Percentiles rank a stretch among this genome's conserved stretches.
These are phyloP conservation scores for Drechslera avenae DNA, from an alignment of 2,329 filamentous ascomycete species.

Conservation along the genomic window DNA sequence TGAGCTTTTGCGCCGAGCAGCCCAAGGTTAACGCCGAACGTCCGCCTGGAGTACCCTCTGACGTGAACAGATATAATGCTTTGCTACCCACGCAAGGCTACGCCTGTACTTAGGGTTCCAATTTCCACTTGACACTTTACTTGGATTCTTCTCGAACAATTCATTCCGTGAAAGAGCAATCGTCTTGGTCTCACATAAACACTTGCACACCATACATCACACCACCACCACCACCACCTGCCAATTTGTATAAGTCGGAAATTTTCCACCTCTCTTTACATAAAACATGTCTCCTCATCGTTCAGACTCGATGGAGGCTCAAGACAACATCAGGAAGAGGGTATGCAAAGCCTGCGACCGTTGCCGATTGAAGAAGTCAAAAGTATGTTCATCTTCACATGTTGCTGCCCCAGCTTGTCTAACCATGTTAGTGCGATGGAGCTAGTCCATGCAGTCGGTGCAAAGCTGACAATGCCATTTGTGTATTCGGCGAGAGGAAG, in stretches of 20 bases:
- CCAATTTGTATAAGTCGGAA: background rate
- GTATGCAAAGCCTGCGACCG: conserved; percentile 71
- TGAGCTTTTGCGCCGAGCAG: conserved; percentile 23
- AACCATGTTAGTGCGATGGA: conserved; percentile 60
- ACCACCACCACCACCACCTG: background rate
- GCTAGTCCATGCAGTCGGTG: conserved; percentile 65
- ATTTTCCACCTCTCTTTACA: background rate
- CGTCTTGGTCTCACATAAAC: conserved; percentile 3
- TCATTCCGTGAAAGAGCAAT: conserved; percentile 9
- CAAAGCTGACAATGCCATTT: conserved; percentile 67
- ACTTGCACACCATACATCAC: conserved; percentile 3
- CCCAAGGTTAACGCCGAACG: conserved; percentile 42
- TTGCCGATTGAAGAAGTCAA: conserved; percentile 69
- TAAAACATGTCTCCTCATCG: conserved; percentile 42
- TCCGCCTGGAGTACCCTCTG: conserved; percentile 45
- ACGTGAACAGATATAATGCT: conserved; percentile 49
- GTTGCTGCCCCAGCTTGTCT: conserved; percentile 13
- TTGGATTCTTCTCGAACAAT: conserved; percentile 7
- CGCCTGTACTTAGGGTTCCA: conserved; percentile 36
- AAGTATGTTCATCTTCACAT: conserved; percentile 51
- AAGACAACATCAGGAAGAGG: conserved; percentile 61
- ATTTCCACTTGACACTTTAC: conserved; percentile 26
- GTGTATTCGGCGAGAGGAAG: conserved; percentile 68
- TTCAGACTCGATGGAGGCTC: conserved; percentile 48
- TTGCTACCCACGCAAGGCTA: conserved; percentile 39